Evolutionary conservation across 345 rosid species (phyloP).

Genomic region (Toxicodendron radicans): DNA sequence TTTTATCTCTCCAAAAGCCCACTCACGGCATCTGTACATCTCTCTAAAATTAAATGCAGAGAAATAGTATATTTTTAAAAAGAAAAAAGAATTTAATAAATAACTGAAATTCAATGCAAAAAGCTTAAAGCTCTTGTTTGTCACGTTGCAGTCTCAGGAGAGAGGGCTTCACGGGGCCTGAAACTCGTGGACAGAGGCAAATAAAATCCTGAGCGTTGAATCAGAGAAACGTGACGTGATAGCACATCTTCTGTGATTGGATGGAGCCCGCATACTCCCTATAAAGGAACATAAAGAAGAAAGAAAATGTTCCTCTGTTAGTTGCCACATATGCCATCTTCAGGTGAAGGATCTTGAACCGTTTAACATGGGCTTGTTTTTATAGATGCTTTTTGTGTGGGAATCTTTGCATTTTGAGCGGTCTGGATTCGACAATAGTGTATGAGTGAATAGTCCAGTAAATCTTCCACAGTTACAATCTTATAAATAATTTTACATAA

Average conservation of each 20-base stretch:
- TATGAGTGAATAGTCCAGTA: background rate
- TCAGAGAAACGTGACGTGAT: constrained; percentile 16
- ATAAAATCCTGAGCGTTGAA: constrained; percentile 11
- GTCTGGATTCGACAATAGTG: background rate
- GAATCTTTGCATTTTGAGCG: constrained; percentile 10
- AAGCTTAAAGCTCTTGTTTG: constrained; percentile 4
- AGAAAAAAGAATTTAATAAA: too few relatives aligned
- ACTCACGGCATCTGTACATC: too few relatives aligned
- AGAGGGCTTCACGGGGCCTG: background rate
- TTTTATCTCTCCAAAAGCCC: background rate
- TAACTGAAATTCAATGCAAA: constrained; percentile 11
- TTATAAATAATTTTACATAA: too few relatives aligned
- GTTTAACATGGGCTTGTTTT: background rate
- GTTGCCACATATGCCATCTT: background rate
- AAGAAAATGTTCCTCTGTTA: background rate
- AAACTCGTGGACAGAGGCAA: background rate
- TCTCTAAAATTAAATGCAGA: background rate
- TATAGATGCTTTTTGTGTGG: background rate
- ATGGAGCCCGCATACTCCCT: background rate
- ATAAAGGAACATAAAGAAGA: background rate
- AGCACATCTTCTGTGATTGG: background rate
- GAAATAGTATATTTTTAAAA: too few relatives aligned
- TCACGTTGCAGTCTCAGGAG: constrained; percentile 5
- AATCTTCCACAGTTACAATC: background rate
- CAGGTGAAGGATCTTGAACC: constrained; percentile 15